A percentile compares a stretch with the other conserved stretches of the same genome.
Conservation (phyloP, 1,284 basidiomycete genomes). For the Sporisorium iseilematis-ciliati region DNA sequence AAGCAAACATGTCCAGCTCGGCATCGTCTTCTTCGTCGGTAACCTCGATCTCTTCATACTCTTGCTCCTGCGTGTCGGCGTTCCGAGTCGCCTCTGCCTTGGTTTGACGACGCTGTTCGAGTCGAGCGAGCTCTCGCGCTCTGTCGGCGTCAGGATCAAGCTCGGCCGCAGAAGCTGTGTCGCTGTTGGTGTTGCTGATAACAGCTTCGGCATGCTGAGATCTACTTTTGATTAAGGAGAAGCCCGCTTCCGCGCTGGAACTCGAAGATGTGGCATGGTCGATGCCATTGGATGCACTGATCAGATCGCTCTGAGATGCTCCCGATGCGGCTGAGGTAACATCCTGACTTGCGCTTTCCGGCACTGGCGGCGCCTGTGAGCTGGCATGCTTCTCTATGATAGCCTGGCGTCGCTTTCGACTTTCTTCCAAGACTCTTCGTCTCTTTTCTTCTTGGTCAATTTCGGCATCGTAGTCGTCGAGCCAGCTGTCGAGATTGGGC, state of each 20-base stretch:
- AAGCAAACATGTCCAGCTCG: constrained; percentile 69
- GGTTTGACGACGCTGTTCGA: constrained; percentile 29
- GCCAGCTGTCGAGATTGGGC: constrained; percentile 17
- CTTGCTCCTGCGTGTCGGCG: constrained; percentile 33
- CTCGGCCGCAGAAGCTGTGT: constrained; percentile 51
- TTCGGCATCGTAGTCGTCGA: constrained; percentile 36
- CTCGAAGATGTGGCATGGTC: neutral
- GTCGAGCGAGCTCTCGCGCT: constrained; percentile 32
- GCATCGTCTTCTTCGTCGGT: constrained; percentile 63
- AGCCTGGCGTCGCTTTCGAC: constrained; percentile 50
- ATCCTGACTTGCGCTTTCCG: neutral
- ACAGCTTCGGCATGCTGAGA: neutral
- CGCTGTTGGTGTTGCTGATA: neutral
- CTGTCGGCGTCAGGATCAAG: constrained; percentile 46
- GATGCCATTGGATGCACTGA: neutral
- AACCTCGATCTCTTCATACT: constrained; percentile 64
- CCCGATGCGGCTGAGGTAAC: neutral
- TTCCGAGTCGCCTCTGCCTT: neutral
- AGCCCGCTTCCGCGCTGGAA: neutral
- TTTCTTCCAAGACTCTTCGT: constrained; percentile 47
- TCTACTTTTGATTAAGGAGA: constrained; percentile 21
- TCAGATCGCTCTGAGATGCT: too few relatives aligned
- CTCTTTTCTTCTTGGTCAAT: constrained; percentile 34
- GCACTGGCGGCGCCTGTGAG: constrained; percentile 1
- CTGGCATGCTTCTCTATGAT: constrained; percentile 43